phyloP scores from a whole-genome alignment of 176 grass and related monocot genomes.

The Otatea glauca region DNA sequence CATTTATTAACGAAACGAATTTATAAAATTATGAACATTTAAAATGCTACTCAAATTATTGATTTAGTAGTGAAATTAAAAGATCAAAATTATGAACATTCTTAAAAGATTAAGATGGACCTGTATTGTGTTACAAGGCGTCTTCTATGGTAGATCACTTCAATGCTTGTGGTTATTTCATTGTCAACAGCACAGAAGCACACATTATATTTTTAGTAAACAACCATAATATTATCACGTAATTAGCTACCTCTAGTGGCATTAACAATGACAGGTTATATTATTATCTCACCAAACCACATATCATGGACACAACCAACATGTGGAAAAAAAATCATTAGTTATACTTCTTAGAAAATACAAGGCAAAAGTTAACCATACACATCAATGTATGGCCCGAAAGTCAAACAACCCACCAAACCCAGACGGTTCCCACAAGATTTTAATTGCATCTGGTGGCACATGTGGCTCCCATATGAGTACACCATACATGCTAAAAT shows the following conservation, averaged over 20 bases:
- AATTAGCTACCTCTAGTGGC: not conserved
- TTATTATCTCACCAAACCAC: constrained; percentile 6
- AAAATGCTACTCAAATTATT: not conserved
- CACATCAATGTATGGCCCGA: constrained; percentile 24
- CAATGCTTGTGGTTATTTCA: constrained; percentile 4
- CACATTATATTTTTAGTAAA: not conserved
- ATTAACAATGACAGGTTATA: constrained; percentile 10
- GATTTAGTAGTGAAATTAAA: not conserved
- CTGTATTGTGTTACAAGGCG: not conserved
- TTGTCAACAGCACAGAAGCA: not conserved
- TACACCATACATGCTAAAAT: constrained; percentile 45
- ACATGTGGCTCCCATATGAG: constrained; percentile 53
- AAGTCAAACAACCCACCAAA: constrained; percentile 44
- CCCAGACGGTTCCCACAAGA: constrained; percentile 39
- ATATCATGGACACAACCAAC: constrained; percentile 19
- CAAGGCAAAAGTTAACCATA: constrained; percentile 26
- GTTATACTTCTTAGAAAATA: constrained; percentile 31
- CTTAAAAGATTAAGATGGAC: not conserved
- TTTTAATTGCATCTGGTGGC: constrained; percentile 50
- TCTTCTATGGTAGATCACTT: not conserved
- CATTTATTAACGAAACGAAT: not conserved
- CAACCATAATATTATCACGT: not conserved
- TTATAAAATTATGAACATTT: not conserved
- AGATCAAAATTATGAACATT: not conserved
- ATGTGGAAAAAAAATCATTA: not conserved